Base-by-base conservation (phyloP, 129 eudicot genomes). In the Apium graveolens region DNA sequence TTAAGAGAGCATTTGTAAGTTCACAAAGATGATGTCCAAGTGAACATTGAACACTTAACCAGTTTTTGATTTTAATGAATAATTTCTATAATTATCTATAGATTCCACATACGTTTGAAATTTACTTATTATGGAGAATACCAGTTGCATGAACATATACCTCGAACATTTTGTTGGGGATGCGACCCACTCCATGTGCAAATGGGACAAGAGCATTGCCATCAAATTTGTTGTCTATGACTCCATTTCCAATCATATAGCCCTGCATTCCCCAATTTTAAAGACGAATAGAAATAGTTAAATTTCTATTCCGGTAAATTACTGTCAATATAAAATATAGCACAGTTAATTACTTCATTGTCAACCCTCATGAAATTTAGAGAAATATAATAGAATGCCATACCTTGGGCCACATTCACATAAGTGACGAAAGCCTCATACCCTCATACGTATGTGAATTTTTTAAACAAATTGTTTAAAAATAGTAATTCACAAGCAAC, bases 211-310 rank as follows among this genome's bases (percentile, higher is more conserved):
- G 70, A 76, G 86, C 87, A 73, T 87, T 84, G 18, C 75, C 85
- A 78, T 87, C 90, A 57, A 74, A 81, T 42, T 24, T 66, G 0
- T 11, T 3, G 74, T 84, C 90, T 1, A 82, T 71, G 26, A 87
- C 84, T 9, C 84, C 90, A 84, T 87, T 87, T 44, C 90, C 90
- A 34, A 84, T 62, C 84, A 87, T 78, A 74, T 87, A 87, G 24
- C 90, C 90, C 90, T 86, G 82, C 68, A 76, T 4, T 9, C 11
- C 21, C 46, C 43, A 70, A 34, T 21, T 24, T 55, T 55, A 3
- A 55, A 10, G 11, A n/a, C 11, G 68, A 57, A 1, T 7, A 57
- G 1, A 57, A n/a, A n/a, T n/a, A 4, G 11, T 8, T 60, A 26
- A 34, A 44, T 21, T 35, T 21, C 74, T 31, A 69, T 34, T 7